A percentile compares a stretch with the other conserved stretches of the same genome.
These are phyloP conservation scores for Clonostachys rosea DNA, from an alignment of 2,329 filamentous ascomycete genomes.

Conservation along the genomic window DNA sequence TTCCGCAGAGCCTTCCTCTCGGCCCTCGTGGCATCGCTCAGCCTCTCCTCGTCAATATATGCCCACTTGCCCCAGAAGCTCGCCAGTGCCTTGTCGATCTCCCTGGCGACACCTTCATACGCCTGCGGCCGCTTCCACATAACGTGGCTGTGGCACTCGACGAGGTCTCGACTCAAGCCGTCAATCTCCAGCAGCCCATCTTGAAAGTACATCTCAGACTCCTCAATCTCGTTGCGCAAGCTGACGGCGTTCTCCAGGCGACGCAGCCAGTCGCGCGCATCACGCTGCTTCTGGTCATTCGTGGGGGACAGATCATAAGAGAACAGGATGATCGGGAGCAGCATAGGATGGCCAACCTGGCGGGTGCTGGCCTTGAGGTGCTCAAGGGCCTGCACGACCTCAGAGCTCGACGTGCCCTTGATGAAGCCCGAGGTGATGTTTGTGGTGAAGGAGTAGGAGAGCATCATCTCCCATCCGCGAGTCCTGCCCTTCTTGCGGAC, in stretches of 20 bases:
- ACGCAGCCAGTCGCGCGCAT: conserved; percentile 58
- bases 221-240: conserved; percentile 55
- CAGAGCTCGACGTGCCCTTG: conserved; percentile 55
- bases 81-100: conserved; percentile 42
- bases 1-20: conserved; percentile 28
- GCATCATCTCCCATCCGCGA: conserved; percentile 60
- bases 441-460: conserved; percentile 51
- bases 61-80: conserved; percentile 25
- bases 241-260: conserved; percentile 57
- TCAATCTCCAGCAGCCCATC: conserved; percentile 43
- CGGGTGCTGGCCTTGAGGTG: conserved; percentile 43
- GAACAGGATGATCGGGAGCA: conserved; percentile 54
- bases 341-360: conserved; percentile 52
- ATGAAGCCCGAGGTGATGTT: conserved; percentile 55
- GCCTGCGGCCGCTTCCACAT: conserved; percentile 60
- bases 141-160: conserved; percentile 59
- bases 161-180: conserved; percentile 55
- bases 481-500: conserved; percentile 60
- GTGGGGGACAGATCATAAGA: conserved; percentile 50
- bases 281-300: conserved; percentile 57
- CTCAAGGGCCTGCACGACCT: conserved; percentile 41
- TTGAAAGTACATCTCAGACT: conserved; percentile 28
- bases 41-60: conserved; percentile 4
- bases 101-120: conserved; percentile 46
- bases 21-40: conserved; percentile 15